Conservation (phyloP, 129 eudicot species). For the Artemisia tridentata region DNA sequence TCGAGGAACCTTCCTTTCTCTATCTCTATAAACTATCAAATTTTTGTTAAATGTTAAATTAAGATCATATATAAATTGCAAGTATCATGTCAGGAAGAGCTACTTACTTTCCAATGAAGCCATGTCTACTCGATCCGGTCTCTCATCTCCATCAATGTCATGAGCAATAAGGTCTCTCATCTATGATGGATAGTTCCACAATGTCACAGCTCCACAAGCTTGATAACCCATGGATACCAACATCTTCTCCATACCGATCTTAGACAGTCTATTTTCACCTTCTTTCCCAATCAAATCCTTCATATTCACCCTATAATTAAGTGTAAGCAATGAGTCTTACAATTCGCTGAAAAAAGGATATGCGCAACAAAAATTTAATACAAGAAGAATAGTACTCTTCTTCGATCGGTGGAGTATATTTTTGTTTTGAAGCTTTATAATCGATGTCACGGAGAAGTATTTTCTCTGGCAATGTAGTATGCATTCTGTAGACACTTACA, state of each 20-base stretch:
- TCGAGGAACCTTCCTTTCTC: conserved; percentile 52
- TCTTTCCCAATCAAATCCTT: conserved; percentile 52
- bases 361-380: neutral
- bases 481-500: conserved; percentile 59
- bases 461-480: conserved; percentile 47
- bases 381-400: conserved; percentile 36
- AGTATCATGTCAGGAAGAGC: neutral
- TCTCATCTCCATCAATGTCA: conserved; percentile 56
- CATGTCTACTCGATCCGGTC: conserved; percentile 53
- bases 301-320: conserved; percentile 43
- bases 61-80: conserved; percentile 3
- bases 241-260: conserved; percentile 57
- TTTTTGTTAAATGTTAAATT: neutral
- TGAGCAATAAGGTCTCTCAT: conserved; percentile 61
- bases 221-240: conserved; percentile 62
- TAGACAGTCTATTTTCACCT: conserved; percentile 46
- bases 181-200: conserved; percentile 61
- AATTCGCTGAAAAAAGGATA: neutral
- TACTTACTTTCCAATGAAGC: conserved; percentile 53
- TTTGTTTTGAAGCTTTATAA: conserved; percentile 26
- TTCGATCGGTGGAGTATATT: conserved; percentile 31
- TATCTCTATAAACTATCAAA: conserved; percentile 52
- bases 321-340: neutral
- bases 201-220: conserved; percentile 54
- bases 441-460: conserved; percentile 36